A percentile compares a stretch with the other conserved stretches of the same genome.
Conservation (phyloP, 768 basidiomycete genomes). For the Lactarius trivialis region DNA sequence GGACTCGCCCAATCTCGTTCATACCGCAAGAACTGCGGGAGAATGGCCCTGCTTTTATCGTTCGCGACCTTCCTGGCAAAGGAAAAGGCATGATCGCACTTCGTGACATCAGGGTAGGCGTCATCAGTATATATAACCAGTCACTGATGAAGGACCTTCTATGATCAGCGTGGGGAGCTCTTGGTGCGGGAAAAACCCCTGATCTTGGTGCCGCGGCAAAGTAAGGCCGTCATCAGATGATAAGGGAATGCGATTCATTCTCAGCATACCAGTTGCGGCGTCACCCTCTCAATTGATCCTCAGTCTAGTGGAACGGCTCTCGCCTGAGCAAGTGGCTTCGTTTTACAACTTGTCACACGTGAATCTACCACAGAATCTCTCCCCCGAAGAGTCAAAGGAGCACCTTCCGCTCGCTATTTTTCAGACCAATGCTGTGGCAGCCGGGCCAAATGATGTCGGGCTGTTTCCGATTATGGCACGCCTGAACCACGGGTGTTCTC, state of each 20-base stretch:
- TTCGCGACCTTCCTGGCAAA: constrained; percentile 17
- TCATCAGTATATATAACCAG: not conserved
- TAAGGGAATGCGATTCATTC: not conserved
- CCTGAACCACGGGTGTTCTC: constrained; percentile 62
- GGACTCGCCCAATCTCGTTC: not conserved
- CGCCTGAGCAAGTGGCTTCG: constrained; percentile 32
- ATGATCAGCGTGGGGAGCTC: constrained; percentile 49
- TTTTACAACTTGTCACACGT: constrained; percentile 55
- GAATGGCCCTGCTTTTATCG: not conserved
- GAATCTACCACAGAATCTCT: constrained; percentile 38
- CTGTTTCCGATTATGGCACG: constrained; percentile 65
- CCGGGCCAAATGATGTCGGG: constrained; percentile 46
- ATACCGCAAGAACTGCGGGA: not conserved
- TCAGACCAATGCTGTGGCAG: constrained; percentile 57
- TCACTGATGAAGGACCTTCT: not conserved
- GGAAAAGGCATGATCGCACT: constrained; percentile 19
- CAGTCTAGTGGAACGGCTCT: constrained; percentile 32
- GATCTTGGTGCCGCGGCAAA: constrained; percentile 43
- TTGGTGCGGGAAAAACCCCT: constrained; percentile 50
- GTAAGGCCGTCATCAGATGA: constrained; percentile 29
- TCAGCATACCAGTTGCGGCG: constrained; percentile 34
- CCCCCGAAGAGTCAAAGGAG: constrained; percentile 32
- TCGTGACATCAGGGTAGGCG: constrained; percentile 11
- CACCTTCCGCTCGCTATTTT: constrained; percentile 58
- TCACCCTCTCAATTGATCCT: constrained; percentile 43